Evolutionary conservation across 495 filamentous ascomycete species (phyloP), one percentile per base, ranked within the genome.

Genomic region (Annulohypoxylon bovei): DNA sequence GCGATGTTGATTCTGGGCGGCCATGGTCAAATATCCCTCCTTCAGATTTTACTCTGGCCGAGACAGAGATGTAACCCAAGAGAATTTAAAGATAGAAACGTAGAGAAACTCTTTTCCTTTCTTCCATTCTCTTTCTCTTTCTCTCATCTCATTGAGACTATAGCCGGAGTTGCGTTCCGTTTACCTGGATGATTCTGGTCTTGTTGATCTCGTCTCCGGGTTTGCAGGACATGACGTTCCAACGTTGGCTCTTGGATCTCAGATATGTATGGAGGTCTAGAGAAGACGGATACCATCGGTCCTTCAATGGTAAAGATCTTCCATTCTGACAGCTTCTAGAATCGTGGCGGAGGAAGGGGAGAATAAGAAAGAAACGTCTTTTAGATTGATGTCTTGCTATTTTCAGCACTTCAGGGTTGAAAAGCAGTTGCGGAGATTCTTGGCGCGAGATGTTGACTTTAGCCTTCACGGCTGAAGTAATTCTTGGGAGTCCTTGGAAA

Each of bases 381-480:
- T 18, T 64, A 70, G 59, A 70, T 70, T 70, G 39, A 23, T 46
- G 33, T 33, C 30, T 65, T 58, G 53, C 59, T 59, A 63, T 58
- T 69, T 62, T 47, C 37, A 52, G 60, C 20, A n/a, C 1, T 50
- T 18, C 25, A 60, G 33, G 39, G 50, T 39, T 64, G 46, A 50
- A 50, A 50, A 50, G 23, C 28, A 1, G 44, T 64, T 27, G 28
- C 53, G 59, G 66, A 40, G 32, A 33, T 18, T 60, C 70, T 72
- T 62, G 70, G 65, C 65, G 55, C 49, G 47, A 50, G 65, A 40
- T 1, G 27, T 60, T 46, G 70, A 69, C 16, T 71, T 73, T 73
- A 73, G 65, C 65, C 70, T 69, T 53, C 20, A 42, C 65, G 70
- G 70, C n/a, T 73, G 70, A 56, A 56, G 33, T 28, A 14, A 25